These are phyloP conservation scores for Trichoderma guizhouense DNA, from an alignment of 2,329 filamentous ascomycete genomes.

Conservation along the genomic window DNA sequence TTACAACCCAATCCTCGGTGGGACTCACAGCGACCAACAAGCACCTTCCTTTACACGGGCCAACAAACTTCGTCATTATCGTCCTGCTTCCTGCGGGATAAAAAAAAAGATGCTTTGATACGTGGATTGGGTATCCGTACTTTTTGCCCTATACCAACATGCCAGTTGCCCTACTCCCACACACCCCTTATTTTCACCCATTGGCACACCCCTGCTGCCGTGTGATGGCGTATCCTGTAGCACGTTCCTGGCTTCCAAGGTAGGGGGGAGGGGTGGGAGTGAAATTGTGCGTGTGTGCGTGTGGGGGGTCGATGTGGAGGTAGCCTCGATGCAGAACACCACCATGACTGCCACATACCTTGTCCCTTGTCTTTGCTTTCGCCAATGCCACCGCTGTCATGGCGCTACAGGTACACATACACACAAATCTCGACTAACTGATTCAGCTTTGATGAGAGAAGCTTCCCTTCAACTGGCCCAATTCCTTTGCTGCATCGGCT, in stretches of 20 bases:
- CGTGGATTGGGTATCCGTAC: conserved; percentile 42
- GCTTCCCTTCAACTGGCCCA: conserved; percentile 17
- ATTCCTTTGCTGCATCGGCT: conserved; percentile 29
- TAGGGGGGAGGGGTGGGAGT: conserved; percentile 21
- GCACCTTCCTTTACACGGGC: conserved; percentile 27
- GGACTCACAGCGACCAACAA: conserved; percentile 32
- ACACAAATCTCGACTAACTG: neutral
- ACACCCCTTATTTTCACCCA: conserved; percentile 23
- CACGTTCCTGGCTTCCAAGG: conserved; percentile 27
- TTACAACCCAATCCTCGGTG: conserved; percentile 28
- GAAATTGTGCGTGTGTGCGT: conserved; percentile 11
- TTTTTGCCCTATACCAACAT: conserved; percentile 34
- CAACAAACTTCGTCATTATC: conserved; percentile 30
- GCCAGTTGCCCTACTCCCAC: conserved; percentile 26
- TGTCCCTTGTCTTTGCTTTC: neutral
- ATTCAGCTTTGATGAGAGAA: neutral
- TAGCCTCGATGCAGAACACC: conserved; percentile 14
- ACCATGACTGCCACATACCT: neutral
- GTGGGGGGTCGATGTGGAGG: conserved; percentile 15
- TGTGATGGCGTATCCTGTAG: conserved; percentile 20
- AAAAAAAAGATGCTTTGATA: conserved; percentile 33
- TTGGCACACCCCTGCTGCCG: conserved; percentile 26
- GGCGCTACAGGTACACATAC: neutral
- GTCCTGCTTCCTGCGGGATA: conserved; percentile 35
- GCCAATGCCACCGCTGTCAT: neutral